Base-by-base conservation (phyloP, 176 grass and related monocot genomes). In the Olyra latifolia region DNA sequence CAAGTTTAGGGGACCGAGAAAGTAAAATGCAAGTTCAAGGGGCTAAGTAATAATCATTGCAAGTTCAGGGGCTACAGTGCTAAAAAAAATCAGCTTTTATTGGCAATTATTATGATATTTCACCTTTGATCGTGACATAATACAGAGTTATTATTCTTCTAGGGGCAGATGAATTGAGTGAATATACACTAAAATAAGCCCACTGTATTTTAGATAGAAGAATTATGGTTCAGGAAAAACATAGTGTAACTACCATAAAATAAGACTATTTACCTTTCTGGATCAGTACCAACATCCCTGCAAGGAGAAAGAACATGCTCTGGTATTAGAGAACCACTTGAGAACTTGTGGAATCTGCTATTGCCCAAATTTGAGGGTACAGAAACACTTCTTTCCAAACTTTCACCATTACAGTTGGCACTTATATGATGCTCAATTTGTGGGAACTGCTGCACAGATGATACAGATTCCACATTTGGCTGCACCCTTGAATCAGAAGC, bases 321-420 rank as follows among this genome's bases (percentile, higher is more conserved):
- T 17, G 90, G 90, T 60, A 98, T 87, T 73, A 95, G 84, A 79
- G 95, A 94, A 71, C 92, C 92, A 82, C 88, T 95, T 70, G 80
- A 86, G 44, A 89, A 85, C 48, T 84, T 98, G 30, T 87, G 90
- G 62, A 22, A 39, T 72, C 74, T 86, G 82, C n/a, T 71, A 41
- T 71, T 82, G 35, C 59, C 57, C 50, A 84, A 81, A 86, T 91
- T 89, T 58, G 73, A 81, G 30, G 88, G 90, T 61, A 93, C 82
- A 58, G 86, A 88, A 69, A 59, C 42, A 88, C 88, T 86, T 82
- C 92, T 94, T 82, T 91, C 96, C 79, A 91, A 70, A 85, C 38
- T 81, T 76, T 86, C 87, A 83, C 81, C 89, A 73, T 91, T 86
- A n/a, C 77, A 79, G 49, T 30, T 72, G 39, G 69, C 73, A 85